Evolutionary conservation across 164 flowering plant species (phyloP), one percentile per base, ranked within the genome.

Genomic region (Aristolochia contorta): DNA sequence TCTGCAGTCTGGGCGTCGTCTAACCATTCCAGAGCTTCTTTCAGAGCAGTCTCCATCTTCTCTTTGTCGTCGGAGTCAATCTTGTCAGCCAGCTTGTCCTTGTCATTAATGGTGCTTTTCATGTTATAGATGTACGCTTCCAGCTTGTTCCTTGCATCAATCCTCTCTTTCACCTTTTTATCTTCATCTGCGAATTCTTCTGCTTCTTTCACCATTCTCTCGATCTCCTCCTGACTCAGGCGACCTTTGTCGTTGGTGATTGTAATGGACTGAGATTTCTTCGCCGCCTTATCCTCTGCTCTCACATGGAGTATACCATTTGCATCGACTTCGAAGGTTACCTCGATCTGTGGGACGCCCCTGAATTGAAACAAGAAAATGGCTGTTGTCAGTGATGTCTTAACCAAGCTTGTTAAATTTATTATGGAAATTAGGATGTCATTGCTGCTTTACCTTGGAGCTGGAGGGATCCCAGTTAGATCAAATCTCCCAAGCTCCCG

Each of bases 261-360:
- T 23, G 84, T 78, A 27, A 83, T 76, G 6, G 77, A 64, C 50
- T 76, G 54, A 21, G 73, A 53, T 52, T 72, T 77, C 73, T 72
- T 74, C 0, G 75, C 73, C 1, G 75, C 83, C 73, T 80, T 80
- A 73, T 83, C 87, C 65, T 79, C 85, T 2, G 85, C 84, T 48
- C 43, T 76, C 27, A 81, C 85, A 5, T 79, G 71, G 8, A 81
- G 69, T 21, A 83, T 81, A 1, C 82, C 82, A 49, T 79, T 74
- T n/a, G 73, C 80, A 62, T 79, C 88, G 16, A 83, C 79, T 61
- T 81, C 85, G 47, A 79, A 83, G 8, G 84, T 79, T 0, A 80
- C 86, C 60, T 83, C 83, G 32, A 83, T 83, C 48, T 83, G 88
- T 41, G 87, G 83, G 24, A 70, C 75, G 43, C 87, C 87, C 78